A percentile compares a stretch with the other conserved stretches of the same genome.
Evolutionary conservation across 176 grass and related monocot genomes (phyloP).

Genomic region (Hsuehochloa calcarea): DNA sequence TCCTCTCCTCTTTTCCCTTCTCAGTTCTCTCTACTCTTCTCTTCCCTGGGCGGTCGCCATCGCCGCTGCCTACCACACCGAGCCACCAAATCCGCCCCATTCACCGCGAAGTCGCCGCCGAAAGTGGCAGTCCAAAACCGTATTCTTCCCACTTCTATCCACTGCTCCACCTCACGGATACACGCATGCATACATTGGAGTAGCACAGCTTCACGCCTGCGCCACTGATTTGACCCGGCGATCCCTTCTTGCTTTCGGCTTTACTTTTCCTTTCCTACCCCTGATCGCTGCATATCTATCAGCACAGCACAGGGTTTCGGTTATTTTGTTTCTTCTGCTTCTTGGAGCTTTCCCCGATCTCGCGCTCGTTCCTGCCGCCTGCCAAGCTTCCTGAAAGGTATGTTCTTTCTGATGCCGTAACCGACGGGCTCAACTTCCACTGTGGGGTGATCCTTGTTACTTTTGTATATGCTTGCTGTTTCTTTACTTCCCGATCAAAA

Average conservation of each 20-base stretch:
- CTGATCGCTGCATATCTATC: not conserved
- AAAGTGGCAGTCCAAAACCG: constrained; percentile 28
- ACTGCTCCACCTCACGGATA: not conserved
- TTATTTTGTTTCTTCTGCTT: constrained; percentile 20
- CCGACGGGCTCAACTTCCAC: not conserved
- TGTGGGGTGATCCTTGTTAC: not conserved
- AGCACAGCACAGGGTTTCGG: not conserved
- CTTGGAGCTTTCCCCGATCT: constrained; percentile 34
- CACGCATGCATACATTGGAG: not conserved
- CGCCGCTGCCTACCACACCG: constrained; percentile 20
- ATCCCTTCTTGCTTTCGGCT: not conserved
- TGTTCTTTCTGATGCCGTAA: not conserved
- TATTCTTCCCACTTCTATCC: not conserved
- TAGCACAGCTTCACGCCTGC: not conserved
- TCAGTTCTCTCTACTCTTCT: too few relatives aligned
- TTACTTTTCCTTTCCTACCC: not conserved
- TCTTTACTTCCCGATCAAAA: not conserved
- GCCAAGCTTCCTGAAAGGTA: constrained; percentile 32
- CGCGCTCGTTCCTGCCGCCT: not conserved
- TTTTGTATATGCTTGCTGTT: not conserved
- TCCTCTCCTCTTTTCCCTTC: too few relatives aligned
- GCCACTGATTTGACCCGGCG: constrained; percentile 33
- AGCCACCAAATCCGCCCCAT: constrained; percentile 11
- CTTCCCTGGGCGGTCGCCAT: constrained; percentile 26
- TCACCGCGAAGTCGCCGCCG: not conserved